Evolutionary conservation across 805 yeast genomes (phyloP).

Genomic region (Kodamaea laetipori): DNA sequence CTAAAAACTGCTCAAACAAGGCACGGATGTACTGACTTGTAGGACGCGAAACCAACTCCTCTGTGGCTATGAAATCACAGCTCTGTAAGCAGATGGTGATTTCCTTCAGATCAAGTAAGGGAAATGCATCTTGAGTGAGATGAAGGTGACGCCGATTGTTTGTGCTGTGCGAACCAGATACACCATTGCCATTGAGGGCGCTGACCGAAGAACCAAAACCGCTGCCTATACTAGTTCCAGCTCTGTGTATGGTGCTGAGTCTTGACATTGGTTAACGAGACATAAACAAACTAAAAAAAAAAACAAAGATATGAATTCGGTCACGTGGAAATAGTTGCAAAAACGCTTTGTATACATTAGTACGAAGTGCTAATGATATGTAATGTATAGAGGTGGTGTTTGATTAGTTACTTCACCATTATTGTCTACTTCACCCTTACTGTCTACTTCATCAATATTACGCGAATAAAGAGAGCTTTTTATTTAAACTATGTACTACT

Average conservation of each 20-base stretch:
- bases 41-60: constrained; percentile 60
- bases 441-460: too few species aligned
- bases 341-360: too few species aligned
- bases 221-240: constrained; percentile 22
- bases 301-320: not conserved
- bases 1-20: constrained; percentile 61
- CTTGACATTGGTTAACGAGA: constrained; percentile 28
- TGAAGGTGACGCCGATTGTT: constrained; percentile 20
- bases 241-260: constrained; percentile 31
- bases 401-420: too few species aligned
- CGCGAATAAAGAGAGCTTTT: too few species aligned
- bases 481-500: too few species aligned
- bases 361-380: too few species aligned
- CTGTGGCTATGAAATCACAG: constrained; percentile 62
- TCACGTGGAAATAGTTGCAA: constrained; percentile 3
- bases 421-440: too few species aligned
- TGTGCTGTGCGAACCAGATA: constrained; percentile 2
- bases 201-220: constrained; percentile 18
- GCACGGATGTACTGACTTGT: constrained; percentile 55
- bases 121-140: constrained; percentile 52
- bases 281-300: constrained; percentile 9
- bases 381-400: too few species aligned
- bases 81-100: constrained; percentile 59
- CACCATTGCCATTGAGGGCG: constrained; percentile 7
- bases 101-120: constrained; percentile 61